Evolutionary conservation across 768 basidiomycete species (phyloP).

Genomic region (Terana coerulea): DNA sequence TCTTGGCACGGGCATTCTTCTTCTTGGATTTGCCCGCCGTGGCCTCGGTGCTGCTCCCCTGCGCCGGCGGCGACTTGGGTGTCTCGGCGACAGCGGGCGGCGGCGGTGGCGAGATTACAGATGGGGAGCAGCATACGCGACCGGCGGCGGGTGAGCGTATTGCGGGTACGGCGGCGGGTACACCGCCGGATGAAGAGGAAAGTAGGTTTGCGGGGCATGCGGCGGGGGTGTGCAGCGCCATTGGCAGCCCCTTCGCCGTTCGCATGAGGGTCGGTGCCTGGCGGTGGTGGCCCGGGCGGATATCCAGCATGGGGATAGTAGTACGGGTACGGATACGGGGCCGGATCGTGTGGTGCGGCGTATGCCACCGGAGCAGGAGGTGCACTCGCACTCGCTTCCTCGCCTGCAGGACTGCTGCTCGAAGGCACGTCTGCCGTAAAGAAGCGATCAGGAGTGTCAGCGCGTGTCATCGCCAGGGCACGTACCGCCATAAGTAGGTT

Average conservation of each 20-base stretch:
- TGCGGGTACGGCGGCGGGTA: constrained; percentile 37
- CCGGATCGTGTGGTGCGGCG: constrained; percentile 14
- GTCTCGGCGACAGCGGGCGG: constrained; percentile 26
- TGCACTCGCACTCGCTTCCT: constrained; percentile 2
- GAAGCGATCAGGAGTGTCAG: not conserved
- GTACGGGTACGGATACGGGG: constrained; percentile 41
- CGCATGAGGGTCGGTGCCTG: constrained; percentile 35
- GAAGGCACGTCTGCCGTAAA: constrained; percentile 4
- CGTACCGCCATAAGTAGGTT: constrained; percentile 16
- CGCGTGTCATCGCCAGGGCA: not conserved
- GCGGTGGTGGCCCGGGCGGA: constrained; percentile 39
- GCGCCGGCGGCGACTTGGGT: constrained; percentile 4
- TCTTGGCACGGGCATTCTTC: constrained; percentile 22
- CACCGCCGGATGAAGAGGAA: constrained; percentile 34
- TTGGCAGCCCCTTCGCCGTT: constrained; percentile 30
- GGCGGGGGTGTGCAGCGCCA: constrained; percentile 25
- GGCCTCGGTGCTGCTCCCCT: constrained; percentile 19
- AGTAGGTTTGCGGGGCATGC: constrained; percentile 33
- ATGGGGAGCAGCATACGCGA: constrained; percentile 19
- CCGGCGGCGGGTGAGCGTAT: constrained; percentile 19
- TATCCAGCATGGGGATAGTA: constrained; percentile 43
- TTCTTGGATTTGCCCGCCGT: constrained; percentile 24
- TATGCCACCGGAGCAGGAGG: constrained; percentile 13
- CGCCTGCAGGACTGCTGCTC: constrained; percentile 1
- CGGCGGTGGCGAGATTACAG: constrained; percentile 13